A percentile compares a stretch with the other conserved stretches of the same genome.
Evolutionary conservation across 2,329 filamentous ascomycete genomes (phyloP).

Genomic region (Aureobasidium melanogenum): DNA sequence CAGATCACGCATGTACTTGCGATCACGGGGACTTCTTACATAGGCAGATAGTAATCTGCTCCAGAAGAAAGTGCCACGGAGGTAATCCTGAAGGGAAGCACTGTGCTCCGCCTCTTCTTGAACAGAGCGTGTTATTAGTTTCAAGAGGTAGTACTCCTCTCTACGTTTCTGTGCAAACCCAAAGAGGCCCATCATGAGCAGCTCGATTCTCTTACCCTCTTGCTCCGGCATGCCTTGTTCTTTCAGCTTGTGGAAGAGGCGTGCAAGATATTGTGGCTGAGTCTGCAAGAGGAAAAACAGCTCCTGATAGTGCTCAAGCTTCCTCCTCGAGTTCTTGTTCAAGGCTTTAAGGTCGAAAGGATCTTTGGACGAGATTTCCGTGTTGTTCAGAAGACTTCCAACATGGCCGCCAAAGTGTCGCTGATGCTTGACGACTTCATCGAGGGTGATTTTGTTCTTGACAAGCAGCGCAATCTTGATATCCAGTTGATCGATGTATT

Average conservation of each 20-base stretch:
- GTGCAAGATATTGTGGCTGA: conserved; percentile 86
- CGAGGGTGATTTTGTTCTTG: conserved; percentile 98
- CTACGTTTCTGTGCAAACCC: conserved; percentile 94
- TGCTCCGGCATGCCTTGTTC: conserved; percentile 82
- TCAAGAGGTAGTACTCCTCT: conserved; percentile 94
- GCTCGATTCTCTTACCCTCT: conserved; percentile 85
- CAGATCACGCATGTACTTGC: conserved; percentile 83
- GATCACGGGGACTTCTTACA: conserved; percentile 79
- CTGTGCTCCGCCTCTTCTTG: conserved; percentile 76
- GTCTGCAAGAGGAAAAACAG: conserved; percentile 96
- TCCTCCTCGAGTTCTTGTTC: conserved; percentile 92
- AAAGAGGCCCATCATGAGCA: conserved; percentile 91
- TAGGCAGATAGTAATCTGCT: conserved; percentile 78
- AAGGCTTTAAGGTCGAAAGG: conserved; percentile 94
- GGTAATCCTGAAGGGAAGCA: conserved; percentile 68
- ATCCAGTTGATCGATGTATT: conserved; percentile 96
- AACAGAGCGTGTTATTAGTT: conserved; percentile 73
- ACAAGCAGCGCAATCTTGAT: conserved; percentile 98
- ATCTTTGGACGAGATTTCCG: conserved; percentile 79
- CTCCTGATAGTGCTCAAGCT: conserved; percentile 94
- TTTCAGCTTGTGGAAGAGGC: conserved; percentile 74
- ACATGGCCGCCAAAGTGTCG: conserved; percentile 90
- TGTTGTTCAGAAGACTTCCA: conserved; percentile 75
- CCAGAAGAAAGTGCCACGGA: conserved; percentile 90
- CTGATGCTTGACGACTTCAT: conserved; percentile 95